Base-by-base conservation (phyloP, 768 basidiomycete genomes). In the Lactarius psammicola region DNA sequence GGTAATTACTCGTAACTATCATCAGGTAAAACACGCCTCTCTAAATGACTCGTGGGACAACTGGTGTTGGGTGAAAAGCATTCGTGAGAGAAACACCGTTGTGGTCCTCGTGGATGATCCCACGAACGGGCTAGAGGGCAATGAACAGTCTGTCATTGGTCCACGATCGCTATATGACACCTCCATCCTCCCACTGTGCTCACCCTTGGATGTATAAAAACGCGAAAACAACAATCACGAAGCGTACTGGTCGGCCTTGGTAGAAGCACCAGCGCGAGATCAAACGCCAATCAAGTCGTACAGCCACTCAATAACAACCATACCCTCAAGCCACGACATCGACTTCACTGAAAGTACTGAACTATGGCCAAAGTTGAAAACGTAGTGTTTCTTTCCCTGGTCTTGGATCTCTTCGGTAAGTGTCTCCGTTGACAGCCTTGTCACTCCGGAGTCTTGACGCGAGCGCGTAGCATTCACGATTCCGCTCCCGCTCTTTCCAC, bases 401-500 rank as follows among this genome's bases (percentile, higher is more conserved):
- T 99, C 30, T 82, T 98, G 49, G 96, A 99, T 76, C 85, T 99
- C 28, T 82, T 90, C 30, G 88, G 88, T 82, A 71, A 71, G 83
- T 77, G 26, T 30, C 18, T 63, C 18, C 44, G 23, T 13, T 28
- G 3, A 0, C 59, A 38, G 28, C 26, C 30, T 23, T 8, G 23
- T n/a, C 49, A 6, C 2, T 31, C 51, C 46, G 28, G 54, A 28
- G 60, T 55, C 63, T n/a, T 59, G 60, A 67, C 44, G 56, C 57
- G 30, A 56, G 26, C 17, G 23, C 40, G 79, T 82, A 82, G 92
- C 94, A 15, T 96, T 95, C 76, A 97, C 94, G 28, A 91, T 96
- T 55, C 95, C 94, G 11, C 82, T 98, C n/a, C 96, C 96, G 26
- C 84, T 98, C 34, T 98, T 98, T 76, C 96, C 96, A n/a, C 86